These are phyloP conservation scores for Dissophora ornata DNA, from an alignment of 192 early-diverging fungal genomes.

Conservation along the genomic window DNA sequence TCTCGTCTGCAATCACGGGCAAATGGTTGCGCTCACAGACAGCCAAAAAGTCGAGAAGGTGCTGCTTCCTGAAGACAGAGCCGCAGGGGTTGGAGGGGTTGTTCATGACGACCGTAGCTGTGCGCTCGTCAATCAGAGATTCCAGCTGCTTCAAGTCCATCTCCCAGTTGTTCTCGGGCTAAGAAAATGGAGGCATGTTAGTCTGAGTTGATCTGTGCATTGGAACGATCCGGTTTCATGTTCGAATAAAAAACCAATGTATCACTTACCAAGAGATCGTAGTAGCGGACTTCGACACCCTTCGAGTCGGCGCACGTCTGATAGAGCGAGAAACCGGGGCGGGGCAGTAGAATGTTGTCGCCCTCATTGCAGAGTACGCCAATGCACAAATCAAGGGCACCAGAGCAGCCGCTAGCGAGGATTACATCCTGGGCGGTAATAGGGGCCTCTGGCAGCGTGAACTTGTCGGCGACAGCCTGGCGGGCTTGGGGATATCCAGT, in stretches of 20 bases:
- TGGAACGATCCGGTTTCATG: too few species aligned
- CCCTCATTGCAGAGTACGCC: slow-evolving; percentile 80
- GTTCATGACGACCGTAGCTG: slow-evolving; percentile 85
- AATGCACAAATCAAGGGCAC: slow-evolving; percentile 78
- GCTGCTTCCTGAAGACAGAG: slow-evolving; percentile 80
- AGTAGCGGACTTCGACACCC: slow-evolving; percentile 82
- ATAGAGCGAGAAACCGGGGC: slow-evolving; percentile 90
- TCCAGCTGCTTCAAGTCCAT: slow-evolving; percentile 83
- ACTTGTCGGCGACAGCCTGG: slow-evolving; percentile 79
- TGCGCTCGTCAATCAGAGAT: slow-evolving; percentile 83
- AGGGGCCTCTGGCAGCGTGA: slow-evolving; percentile 75
- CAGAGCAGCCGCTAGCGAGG: slow-evolving; percentile 84
- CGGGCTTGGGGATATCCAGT: slow-evolving; percentile 74
- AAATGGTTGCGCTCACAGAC: slow-evolving; percentile 81
- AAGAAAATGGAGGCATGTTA: too few species aligned
- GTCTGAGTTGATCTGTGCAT: too few species aligned
- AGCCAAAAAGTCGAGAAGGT: slow-evolving; percentile 75
- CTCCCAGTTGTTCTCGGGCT: slow-evolving; percentile 87
- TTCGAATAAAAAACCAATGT: not conserved
- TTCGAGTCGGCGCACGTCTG: slow-evolving; percentile 81
- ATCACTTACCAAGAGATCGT: slow-evolving; percentile 75
- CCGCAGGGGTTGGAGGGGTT: slow-evolving; percentile 96
- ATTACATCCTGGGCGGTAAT: slow-evolving; percentile 81
- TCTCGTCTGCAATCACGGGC: slow-evolving; percentile 91
- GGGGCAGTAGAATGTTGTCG: slow-evolving; percentile 87